Evolutionary conservation across 192 early-diverging fungal species (phyloP).

Genomic region (Coemansia erecta): DNA sequence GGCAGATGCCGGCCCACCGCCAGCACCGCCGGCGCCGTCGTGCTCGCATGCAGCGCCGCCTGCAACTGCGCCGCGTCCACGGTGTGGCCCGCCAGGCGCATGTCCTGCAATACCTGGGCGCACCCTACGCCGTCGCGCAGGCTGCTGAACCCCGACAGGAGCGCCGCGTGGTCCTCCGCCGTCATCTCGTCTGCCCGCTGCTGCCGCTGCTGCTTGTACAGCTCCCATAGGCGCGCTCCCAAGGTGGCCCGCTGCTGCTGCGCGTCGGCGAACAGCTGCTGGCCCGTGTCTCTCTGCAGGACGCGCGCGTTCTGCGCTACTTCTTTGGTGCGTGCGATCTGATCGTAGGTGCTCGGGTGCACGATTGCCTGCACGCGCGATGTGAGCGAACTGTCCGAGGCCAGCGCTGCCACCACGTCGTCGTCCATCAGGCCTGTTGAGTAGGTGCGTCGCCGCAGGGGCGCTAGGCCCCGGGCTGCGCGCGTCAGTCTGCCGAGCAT

Average conservation of each 20-base stretch:
- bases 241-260: background rate
- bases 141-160: conserved; percentile 31
- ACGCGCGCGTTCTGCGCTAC: conserved; percentile 12
- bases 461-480: too few relatives aligned
- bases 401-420: background rate
- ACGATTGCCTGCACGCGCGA: conserved; percentile 26
- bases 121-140: conserved; percentile 7
- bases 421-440: background rate
- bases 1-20: conserved; percentile 8
- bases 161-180: conserved; percentile 14
- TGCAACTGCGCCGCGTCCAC: conserved; percentile 17
- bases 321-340: conserved; percentile 20
- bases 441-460: too few relatives aligned
- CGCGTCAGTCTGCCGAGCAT: too few relatives aligned
- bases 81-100: conserved; percentile 9
- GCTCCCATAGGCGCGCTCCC: conserved; percentile 5
- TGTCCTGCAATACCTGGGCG: conserved; percentile 25
- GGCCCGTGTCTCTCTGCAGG: conserved; percentile 6
- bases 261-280: background rate
- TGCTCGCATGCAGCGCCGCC: conserved; percentile 22
- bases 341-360: conserved; percentile 25
- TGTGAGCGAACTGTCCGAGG: background rate
- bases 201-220: conserved; percentile 10
- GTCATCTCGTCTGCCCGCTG: background rate
- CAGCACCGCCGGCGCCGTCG: background rate